Evolutionary conservation across 768 basidiomycete genomes (phyloP), one percentile per base, ranked within the genome.

Genomic region (Phanerochaete sordida): DNA sequence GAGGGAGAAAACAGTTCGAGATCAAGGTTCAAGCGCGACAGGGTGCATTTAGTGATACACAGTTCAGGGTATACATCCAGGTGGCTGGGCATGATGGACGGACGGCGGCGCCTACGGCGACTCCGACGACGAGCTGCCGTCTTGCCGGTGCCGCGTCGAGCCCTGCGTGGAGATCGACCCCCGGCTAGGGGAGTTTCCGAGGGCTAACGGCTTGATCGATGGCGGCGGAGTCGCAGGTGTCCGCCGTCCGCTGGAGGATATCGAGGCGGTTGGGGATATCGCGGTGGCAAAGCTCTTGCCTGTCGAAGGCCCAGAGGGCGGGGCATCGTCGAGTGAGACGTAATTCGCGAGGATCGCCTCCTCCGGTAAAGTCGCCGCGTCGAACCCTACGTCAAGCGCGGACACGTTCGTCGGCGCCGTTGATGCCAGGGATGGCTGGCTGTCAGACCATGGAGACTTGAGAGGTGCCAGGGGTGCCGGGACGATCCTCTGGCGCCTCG

Each of bases 381-480:
- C 31, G 30, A n/a, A 35, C 7, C 13, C 33, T 43, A 23, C 8
- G 23, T 8, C 39, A 39, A 30, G 19, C 23, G 45, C 12, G 2
- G 59, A 51, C 5, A 43, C 21, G 35, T 39, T 50, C 19, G 59
- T 28, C 12, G 47, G 28, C 11, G 7, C 27, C 15, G 52, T 19
- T 5, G 61, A 57, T 13, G 44, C 26, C 9, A 57, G 23, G 23
- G 48, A 49, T 8, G 57, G 61, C 43, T 57, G 44, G 27, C 55
- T 57, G 19, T 64, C 63, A 13, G 63, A 58, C 63, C 63, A 64
- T n/a, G 63, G 63, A 3, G 59, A 58, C 45, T 43, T 53, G 4
- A 64, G 58, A 4, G 56, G 54, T 23, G 56, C 28, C 23, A 62
- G 44, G 12, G 56, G 56, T 11, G 56, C 45, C 6, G 63, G 57